Conservation (phyloP, 805 yeast genomes). For the Wickerhamiella australiensis region DNA sequence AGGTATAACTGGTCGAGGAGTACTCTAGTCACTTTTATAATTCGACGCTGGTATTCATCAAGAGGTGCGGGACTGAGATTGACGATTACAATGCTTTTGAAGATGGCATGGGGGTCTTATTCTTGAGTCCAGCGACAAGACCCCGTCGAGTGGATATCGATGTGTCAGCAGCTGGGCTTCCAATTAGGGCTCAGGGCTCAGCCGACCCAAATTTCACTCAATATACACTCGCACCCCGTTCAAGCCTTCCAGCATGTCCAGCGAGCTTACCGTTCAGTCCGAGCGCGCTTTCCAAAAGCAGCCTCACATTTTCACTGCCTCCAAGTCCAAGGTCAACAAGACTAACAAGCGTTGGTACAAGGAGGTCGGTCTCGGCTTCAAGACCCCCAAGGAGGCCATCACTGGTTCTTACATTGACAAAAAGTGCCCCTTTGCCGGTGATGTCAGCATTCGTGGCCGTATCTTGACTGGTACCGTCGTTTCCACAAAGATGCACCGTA, state of each 20-base stretch:
- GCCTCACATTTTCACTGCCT: slow-evolving; percentile 99
- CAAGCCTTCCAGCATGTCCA: slow-evolving; percentile 51
- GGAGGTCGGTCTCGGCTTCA: slow-evolving; percentile 99
- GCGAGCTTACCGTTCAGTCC: slow-evolving; percentile 99
- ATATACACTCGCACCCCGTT: slow-evolving; percentile 5
- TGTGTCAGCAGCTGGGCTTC: not conserved
- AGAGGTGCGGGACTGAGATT: too few relatives aligned
- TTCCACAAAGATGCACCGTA: slow-evolving; percentile 99
- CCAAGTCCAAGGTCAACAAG: slow-evolving; percentile 97
- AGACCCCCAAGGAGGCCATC: slow-evolving; percentile 98
- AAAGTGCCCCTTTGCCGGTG: slow-evolving; percentile 99
- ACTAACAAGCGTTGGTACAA: slow-evolving; percentile 99
- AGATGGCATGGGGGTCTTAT: too few relatives aligned
- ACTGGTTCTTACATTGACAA: slow-evolving; percentile 98
- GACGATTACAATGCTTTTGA: too few relatives aligned
- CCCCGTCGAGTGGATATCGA: too few relatives aligned
- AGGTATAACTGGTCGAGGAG: too few relatives aligned
- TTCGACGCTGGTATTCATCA: too few relatives aligned
- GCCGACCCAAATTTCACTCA: slow-evolving; percentile 5
- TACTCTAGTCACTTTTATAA: too few relatives aligned
- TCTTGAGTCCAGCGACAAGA: too few relatives aligned
- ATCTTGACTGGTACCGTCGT: slow-evolving; percentile 99
- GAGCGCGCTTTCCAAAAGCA: slow-evolving; percentile 99
- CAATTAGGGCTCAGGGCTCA: slow-evolving; percentile 9
- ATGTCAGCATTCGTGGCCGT: slow-evolving; percentile 97